Percentiles rank a stretch among this genome's conserved stretches.
Evolutionary conservation across 208 protist species (phyloP).

Genomic region (Trypanosoma platydactyli): DNA sequence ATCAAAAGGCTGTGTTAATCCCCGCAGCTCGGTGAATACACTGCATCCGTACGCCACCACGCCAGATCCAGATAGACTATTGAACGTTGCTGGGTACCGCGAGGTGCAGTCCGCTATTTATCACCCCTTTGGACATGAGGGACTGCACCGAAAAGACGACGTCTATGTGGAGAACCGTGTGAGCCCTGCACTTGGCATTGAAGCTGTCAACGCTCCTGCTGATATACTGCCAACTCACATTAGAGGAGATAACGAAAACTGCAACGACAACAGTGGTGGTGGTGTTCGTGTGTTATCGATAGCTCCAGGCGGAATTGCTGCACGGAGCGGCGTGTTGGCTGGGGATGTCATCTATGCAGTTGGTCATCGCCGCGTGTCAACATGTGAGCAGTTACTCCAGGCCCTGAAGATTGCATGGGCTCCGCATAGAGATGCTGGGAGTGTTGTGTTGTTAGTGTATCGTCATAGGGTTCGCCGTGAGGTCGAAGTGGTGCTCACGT

Average conservation of each 20-base stretch:
- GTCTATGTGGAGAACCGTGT: background rate
- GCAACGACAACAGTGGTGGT: conserved; percentile 9
- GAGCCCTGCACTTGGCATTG: conserved; percentile 34
- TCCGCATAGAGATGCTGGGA: background rate
- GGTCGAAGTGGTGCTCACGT: conserved; percentile 4
- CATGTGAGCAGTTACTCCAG: conserved; percentile 40
- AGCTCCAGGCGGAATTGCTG: conserved; percentile 29
- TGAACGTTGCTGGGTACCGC: too few species aligned
- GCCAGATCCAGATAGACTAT: too few species aligned
- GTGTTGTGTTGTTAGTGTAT: conserved; percentile 44
- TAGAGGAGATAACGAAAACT: background rate
- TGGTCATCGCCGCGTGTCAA: conserved; percentile 20
- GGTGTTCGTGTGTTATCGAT: conserved; percentile 56
- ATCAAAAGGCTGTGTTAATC: too few species aligned
- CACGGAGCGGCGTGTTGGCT: conserved; percentile 35
- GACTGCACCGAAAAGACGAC: background rate
- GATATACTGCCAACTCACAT: conserved; percentile 42
- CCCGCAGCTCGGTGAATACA: too few species aligned
- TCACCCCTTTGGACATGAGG: background rate
- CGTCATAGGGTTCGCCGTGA: conserved; percentile 24
- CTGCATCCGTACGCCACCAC: too few species aligned
- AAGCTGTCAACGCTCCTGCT: conserved; percentile 44
- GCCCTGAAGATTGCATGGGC: conserved; percentile 27
- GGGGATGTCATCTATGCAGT: conserved; percentile 48
- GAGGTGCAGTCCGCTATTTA: too few species aligned